phyloP scores from a whole-genome alignment of 768 basidiomycete species.

The Mycena galopus region DNA sequence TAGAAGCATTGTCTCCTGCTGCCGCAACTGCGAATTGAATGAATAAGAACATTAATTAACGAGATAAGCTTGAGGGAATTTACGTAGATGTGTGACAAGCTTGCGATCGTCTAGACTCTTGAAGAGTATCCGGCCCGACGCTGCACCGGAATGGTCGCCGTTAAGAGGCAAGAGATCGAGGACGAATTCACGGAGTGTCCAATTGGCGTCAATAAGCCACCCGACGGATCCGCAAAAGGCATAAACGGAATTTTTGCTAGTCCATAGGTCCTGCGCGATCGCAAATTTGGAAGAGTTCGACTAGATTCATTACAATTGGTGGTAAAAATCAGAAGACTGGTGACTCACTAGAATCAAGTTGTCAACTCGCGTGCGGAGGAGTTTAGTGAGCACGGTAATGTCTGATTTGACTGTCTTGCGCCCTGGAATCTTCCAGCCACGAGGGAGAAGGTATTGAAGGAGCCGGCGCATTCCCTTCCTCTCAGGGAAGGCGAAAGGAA shows the following conservation, averaged over 20 bases:
- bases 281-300: constrained; percentile 27
- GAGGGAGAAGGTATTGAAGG: not conserved
- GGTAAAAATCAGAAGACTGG: not conserved
- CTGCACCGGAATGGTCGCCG: constrained; percentile 19
- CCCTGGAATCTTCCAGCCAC: constrained; percentile 8
- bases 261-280: constrained; percentile 32
- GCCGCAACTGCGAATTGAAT: not conserved
- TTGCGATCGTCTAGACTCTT: not conserved
- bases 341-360: not conserved
- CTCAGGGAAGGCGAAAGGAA: not conserved
- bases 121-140: not conserved
- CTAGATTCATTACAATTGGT: not conserved
- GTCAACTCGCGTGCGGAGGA: not conserved
- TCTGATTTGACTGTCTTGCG: not conserved
- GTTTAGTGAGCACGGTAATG: not conserved
- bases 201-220: constrained; percentile 25
- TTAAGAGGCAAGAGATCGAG: constrained; percentile 24
- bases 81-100: not conserved
- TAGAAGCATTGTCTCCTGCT: not conserved
- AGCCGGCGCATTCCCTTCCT: not conserved
- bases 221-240: constrained; percentile 27
- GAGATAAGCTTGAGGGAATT: not conserved
- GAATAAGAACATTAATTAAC: not conserved
- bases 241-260: constrained; percentile 35
- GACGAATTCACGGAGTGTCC: constrained; percentile 18